Base-by-base conservation (phyloP, 2,329 filamentous ascomycete species). In the Fusarium falciforme region DNA sequence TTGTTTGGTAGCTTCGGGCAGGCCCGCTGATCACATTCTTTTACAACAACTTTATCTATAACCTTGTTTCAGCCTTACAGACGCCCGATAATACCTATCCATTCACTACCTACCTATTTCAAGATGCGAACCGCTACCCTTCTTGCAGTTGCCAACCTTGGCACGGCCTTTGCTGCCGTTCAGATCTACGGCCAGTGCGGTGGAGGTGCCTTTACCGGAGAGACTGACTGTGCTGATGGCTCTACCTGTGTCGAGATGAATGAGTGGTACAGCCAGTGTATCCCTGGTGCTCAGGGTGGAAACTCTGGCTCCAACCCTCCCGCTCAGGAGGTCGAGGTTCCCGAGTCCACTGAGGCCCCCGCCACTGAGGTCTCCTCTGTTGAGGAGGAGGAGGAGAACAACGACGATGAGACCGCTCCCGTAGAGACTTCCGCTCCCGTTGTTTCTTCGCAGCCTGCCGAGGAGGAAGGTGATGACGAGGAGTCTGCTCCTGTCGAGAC, bases 231-330 rank as follows among this genome's bases (percentile, higher is more conserved):
- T n/a, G 33, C 62, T 17, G 68, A 67, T 29, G 70, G 71, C 27
- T 65, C 73, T 33, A 58, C 66, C 14, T 77, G 73, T 38, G 71
- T 67, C 6, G 29, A 52, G 33, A 58, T 67, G 20, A 77, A 68
- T 33, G 71, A 76, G 25, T 76, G 70, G 73, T 76, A 77, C 42
- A 76, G 75, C 36, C 71, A 76, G 60, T 77, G 69, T 16, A 33
- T 75, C 11, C 73, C 73, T 17, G 16, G 33, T 22, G 57, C 16
- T 60, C 42, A 6, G 57, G 38, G 17, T 47, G 42, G 42, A 27
- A 47, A 47, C 47, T 54, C 27, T 54, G 47, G 47, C 47, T 54
- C 44, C 25, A 49, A 49, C 44, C 27, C 67, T 36, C 63, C 73
- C 8, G 36, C 52, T 11, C 33, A 74, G 52, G 54, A 67, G 42